These are phyloP conservation scores for Centrapalus pauciflorus DNA, from an alignment of 129 eudicot species.

Conservation along the genomic window DNA sequence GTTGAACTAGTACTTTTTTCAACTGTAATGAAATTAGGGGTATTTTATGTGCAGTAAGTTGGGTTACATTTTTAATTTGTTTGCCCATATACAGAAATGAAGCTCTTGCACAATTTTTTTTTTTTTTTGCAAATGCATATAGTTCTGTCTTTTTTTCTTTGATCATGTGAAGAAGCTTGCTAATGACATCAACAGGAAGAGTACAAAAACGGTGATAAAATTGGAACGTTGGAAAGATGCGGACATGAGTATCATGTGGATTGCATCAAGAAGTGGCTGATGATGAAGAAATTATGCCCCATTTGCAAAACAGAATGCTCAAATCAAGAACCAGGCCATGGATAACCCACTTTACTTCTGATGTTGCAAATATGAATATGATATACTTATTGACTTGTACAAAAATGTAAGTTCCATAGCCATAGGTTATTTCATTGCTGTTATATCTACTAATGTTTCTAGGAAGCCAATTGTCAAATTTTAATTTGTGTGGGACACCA, in stretches of 20 bases:
- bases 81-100: too few species aligned
- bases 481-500: not conserved
- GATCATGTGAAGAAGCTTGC: not conserved
- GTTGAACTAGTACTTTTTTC: not conserved
- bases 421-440: not conserved
- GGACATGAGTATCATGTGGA: slow-evolving; percentile 52
- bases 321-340: slow-evolving; percentile 7
- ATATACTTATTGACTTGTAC: slow-evolving; percentile 11
- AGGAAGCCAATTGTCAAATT: slow-evolving; percentile 12
- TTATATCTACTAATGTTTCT: too few species aligned
- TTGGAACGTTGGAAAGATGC: slow-evolving; percentile 44
- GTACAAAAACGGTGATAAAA: slow-evolving; percentile 34
- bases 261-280: slow-evolving; percentile 55
- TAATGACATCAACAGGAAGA: slow-evolving; percentile 39
- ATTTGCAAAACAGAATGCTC: slow-evolving; percentile 43
- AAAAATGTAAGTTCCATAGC: not conserved
- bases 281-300: slow-evolving; percentile 56
- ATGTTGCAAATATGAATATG: slow-evolving; percentile 24
- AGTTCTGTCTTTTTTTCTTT: not conserved
- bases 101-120: too few species aligned
- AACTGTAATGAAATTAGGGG: too few species aligned
- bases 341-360: not conserved
- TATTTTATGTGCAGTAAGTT: too few species aligned
- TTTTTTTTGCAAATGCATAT: not conserved
- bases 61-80: not conserved